A percentile compares a stretch with the other conserved stretches of the same genome.
These are phyloP conservation scores for Neurospora tetraspora DNA, from an alignment of 495 filamentous ascomycete genomes.

Conservation along the genomic window DNA sequence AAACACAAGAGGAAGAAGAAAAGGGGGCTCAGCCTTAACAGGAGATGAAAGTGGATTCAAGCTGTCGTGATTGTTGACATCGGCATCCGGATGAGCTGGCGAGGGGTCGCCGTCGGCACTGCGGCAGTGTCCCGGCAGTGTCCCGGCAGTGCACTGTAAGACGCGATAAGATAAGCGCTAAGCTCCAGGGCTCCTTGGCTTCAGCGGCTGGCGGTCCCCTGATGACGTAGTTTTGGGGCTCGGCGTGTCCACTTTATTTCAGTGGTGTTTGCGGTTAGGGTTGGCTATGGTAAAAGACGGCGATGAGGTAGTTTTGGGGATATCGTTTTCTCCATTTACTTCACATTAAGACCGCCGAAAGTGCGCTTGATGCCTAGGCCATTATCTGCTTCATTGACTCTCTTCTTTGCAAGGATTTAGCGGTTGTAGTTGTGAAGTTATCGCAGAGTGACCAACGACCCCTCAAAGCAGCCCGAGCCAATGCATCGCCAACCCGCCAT, in stretches of 20 bases:
- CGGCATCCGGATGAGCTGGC: background rate
- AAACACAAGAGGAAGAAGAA: too few species aligned
- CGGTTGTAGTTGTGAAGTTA: background rate
- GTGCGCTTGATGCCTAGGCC: background rate
- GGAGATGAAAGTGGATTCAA: background rate
- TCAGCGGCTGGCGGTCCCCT: background rate
- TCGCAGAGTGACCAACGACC: background rate
- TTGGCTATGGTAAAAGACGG: background rate
- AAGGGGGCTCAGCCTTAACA: background rate
- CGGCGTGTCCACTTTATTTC: background rate
- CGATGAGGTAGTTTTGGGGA: background rate
- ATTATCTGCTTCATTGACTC: background rate
- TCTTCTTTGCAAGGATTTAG: background rate
- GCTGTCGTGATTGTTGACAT: background rate
- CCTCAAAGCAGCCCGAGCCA: background rate
- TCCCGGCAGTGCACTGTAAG: background rate
- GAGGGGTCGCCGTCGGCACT: background rate
- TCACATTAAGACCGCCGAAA: accelerated
- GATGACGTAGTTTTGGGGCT: background rate
- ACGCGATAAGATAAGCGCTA: background rate
- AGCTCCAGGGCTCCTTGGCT: background rate
- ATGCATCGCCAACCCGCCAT: background rate
- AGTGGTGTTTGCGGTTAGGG: background rate
- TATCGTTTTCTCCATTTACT: background rate
- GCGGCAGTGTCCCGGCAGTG: background rate